Evolutionary conservation across 306 rosid species (phyloP).

Genomic region (Acacia confusa): DNA sequence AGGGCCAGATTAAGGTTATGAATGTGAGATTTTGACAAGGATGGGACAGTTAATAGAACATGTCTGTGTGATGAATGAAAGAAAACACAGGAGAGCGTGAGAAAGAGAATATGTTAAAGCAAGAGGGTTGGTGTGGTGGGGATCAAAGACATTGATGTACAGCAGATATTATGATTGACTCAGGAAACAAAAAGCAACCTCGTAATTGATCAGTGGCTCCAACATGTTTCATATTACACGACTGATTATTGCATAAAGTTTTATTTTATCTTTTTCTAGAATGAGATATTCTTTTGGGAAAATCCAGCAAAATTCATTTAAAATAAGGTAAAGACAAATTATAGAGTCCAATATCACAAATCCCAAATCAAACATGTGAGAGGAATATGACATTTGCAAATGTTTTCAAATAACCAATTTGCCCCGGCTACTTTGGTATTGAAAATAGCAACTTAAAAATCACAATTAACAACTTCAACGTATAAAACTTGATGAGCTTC

Average conservation of each 20-base stretch:
- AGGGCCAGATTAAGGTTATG: neutral
- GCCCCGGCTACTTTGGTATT: too few relatives aligned
- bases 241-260: neutral
- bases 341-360: too few relatives aligned
- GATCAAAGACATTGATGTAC: constrained; percentile 21
- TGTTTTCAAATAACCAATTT: too few relatives aligned
- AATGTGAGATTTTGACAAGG: constrained; percentile 3
- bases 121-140: constrained; percentile 36
- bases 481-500: too few relatives aligned
- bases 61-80: constrained; percentile 9
- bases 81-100: constrained; percentile 3
- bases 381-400: too few relatives aligned
- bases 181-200: constrained; percentile 36
- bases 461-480: too few relatives aligned
- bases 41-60: constrained; percentile 10
- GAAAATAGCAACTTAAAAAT: too few relatives aligned
- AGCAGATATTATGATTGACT: constrained; percentile 31
- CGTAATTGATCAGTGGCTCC: constrained; percentile 33
- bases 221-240: constrained; percentile 24
- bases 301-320: too few relatives aligned
- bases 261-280: neutral
- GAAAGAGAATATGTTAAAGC: constrained; percentile 12
- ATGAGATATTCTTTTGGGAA: neutral
- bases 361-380: too few relatives aligned
- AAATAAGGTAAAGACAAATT: too few relatives aligned